phyloP scores from a whole-genome alignment of 106 monocot genomes.

The Platanthera guangdongensis region DNA sequence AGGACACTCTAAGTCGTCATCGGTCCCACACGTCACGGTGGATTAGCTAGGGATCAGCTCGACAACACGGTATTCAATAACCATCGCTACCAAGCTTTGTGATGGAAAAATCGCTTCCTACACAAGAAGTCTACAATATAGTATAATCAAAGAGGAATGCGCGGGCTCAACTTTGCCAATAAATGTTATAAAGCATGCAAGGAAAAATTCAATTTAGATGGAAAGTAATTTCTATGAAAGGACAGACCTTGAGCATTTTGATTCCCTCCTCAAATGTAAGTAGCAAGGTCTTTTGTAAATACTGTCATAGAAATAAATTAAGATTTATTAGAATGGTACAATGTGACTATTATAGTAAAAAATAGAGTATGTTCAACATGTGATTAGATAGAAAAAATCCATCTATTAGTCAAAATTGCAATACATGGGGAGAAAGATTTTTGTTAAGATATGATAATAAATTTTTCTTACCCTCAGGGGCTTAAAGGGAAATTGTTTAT shows the following conservation, averaged over 20 bases:
- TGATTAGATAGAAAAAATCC: not conserved
- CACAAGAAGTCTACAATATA: too few relatives aligned
- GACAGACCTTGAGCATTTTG: slow-evolving; percentile 80
- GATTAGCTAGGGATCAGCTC: too few relatives aligned
- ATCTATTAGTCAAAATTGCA: not conserved
- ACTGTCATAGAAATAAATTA: slow-evolving; percentile 31
- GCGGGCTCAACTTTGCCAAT: not conserved
- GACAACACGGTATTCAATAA: too few relatives aligned
- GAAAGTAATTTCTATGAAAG: slow-evolving; percentile 1
- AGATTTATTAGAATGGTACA: not conserved
- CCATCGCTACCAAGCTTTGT: too few relatives aligned
- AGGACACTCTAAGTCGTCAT: too few relatives aligned
- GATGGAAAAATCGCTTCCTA: too few relatives aligned
- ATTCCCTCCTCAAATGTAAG: slow-evolving; percentile 82
- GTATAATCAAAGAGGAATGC: not conserved
- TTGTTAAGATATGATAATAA: not conserved
- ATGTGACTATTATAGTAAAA: not conserved
- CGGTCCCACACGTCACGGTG: too few relatives aligned
- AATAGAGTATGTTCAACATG: not conserved
- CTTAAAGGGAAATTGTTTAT: slow-evolving; percentile 81
- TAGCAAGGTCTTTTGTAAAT: slow-evolving; percentile 59
- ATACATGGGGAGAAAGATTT: not conserved
- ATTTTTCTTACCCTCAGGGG: slow-evolving; percentile 61
- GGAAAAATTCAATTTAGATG: slow-evolving; percentile 3
- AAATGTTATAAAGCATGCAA: not conserved